Evolutionary conservation across 1,139 yeast genomes (phyloP), one percentile per base, ranked within the genome.

Genomic region (Nakaseomyces sp.): DNA sequence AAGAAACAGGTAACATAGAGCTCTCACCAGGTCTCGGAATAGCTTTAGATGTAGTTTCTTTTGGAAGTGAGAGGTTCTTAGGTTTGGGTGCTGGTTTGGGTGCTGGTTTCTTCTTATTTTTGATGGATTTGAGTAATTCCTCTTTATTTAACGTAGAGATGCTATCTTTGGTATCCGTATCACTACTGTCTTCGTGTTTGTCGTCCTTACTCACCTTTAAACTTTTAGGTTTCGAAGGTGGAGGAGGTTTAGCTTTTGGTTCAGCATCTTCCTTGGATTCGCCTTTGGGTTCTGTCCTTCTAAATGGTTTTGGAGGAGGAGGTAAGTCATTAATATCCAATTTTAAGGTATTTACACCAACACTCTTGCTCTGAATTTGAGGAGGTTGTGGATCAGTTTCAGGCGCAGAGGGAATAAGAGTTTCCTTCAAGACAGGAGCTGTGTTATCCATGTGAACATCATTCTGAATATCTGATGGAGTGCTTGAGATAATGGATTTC

Each of bases 11-110:
- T 13, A 35, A 15, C 16, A 35, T n/a, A 5, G 17, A 20, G 4
- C 18, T 20, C 10, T 35, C 38, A 22, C 5, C 13, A 5, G 28
- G 28, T 35, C 18, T 35, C n/a, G 38, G 16, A 35, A 22, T 35
- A 1, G 10, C 28, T 12, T 12, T 32, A 5, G 41, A 31, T 13
- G 32, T 7, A 13, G 7, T 5, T 13, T 29, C 31, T 15, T 3
- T 38, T 32, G 7, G 40, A 40, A n/a, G 13, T 20, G 42, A 40
- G 32, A 55, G 22, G 30, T 39, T 46, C 17, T 45, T 46, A 4
- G 60, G 61, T 38, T 57, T 61, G 10, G 63, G 57, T 39, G 57
- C 55, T 1, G 57, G 42, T 12, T 46, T 46, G 5, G 61, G 62
- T 15, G 58, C 55, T 8, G 55, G 46, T 12, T 46, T 46, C 30